These are phyloP conservation scores for Phialophora expanda DNA, from an alignment of 2,329 filamentous ascomycete genomes.

Conservation along the genomic window DNA sequence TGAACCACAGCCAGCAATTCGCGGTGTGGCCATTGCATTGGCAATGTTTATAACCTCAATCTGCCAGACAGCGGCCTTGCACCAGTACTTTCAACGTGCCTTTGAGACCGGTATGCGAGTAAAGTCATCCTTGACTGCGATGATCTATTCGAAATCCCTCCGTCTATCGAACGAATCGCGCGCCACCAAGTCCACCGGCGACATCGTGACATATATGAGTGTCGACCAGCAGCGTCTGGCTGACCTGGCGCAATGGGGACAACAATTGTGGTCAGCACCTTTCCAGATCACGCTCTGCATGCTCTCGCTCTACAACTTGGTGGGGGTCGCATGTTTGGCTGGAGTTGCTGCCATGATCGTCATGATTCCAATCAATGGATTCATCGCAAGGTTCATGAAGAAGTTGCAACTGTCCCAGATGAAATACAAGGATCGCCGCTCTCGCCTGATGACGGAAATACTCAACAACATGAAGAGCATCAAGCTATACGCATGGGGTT, in stretches of 20 bases:
- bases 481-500: slow-evolving; percentile 97
- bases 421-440: slow-evolving; percentile 97
- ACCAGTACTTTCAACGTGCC: slow-evolving; percentile 95
- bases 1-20: slow-evolving; percentile 74
- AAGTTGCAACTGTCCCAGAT: slow-evolving; percentile 93
- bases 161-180: slow-evolving; percentile 91
- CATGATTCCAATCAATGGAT: slow-evolving; percentile 95
- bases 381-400: slow-evolving; percentile 93
- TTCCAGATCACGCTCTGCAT: slow-evolving; percentile 97
- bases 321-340: slow-evolving; percentile 93
- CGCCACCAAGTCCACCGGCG: slow-evolving; percentile 85
- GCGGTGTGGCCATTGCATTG: slow-evolving; percentile 84
- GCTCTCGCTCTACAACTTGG: slow-evolving; percentile 91
- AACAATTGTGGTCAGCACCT: slow-evolving; percentile 94
- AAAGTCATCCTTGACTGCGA: slow-evolving; percentile 84
- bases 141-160: slow-evolving; percentile 91
- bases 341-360: slow-evolving; percentile 93
- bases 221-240: slow-evolving; percentile 95
- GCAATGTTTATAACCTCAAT: slow-evolving; percentile 90
- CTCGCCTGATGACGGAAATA: slow-evolving; percentile 93
- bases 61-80: slow-evolving; percentile 84
- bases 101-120: slow-evolving; percentile 98
- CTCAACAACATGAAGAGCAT: slow-evolving; percentile 99
- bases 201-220: slow-evolving; percentile 99
- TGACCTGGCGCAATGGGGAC: slow-evolving; percentile 92